Conservation (phyloP, 768 basidiomycete species). For the Russula vinacea region DNA sequence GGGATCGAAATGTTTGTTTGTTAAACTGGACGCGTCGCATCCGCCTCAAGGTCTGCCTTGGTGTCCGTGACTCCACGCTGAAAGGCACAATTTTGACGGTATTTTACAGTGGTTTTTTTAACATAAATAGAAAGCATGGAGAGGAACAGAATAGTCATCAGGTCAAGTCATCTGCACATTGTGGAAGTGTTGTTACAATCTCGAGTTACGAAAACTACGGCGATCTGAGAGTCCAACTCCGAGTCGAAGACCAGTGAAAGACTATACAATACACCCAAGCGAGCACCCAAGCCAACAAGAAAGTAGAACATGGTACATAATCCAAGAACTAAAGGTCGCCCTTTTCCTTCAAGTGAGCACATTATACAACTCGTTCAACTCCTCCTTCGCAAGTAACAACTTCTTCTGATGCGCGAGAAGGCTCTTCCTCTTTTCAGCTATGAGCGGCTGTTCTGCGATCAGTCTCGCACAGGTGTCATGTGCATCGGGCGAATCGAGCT, state of each 20-base stretch:
- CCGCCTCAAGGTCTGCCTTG: too few relatives aligned
- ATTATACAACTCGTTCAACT: constrained; percentile 44
- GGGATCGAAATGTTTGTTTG: too few relatives aligned
- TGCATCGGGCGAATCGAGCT: constrained; percentile 49
- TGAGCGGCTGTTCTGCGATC: constrained; percentile 47
- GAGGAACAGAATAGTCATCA: not conserved
- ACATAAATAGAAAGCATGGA: not conserved
- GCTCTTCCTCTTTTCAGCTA: constrained; percentile 48
- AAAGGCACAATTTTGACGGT: too few relatives aligned
- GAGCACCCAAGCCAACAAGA: not conserved
- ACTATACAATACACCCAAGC: not conserved
- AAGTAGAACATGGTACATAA: not conserved
- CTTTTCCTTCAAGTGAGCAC: not conserved
- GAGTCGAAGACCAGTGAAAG: not conserved
- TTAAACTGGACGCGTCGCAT: too few relatives aligned
- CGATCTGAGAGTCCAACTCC: too few relatives aligned
- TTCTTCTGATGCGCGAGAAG: constrained; percentile 50
- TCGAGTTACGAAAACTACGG: not conserved
- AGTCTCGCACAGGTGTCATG: constrained; percentile 48
- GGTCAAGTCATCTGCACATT: not conserved
- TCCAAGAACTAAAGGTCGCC: not conserved
- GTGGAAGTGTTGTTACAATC: not conserved
- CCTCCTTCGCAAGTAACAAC: constrained; percentile 44
- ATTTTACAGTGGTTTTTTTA: not conserved
- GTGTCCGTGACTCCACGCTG: too few relatives aligned